Evolutionary conservation across 2,329 filamentous ascomycete species (phyloP).

Genomic region (Penicillium sp.): DNA sequence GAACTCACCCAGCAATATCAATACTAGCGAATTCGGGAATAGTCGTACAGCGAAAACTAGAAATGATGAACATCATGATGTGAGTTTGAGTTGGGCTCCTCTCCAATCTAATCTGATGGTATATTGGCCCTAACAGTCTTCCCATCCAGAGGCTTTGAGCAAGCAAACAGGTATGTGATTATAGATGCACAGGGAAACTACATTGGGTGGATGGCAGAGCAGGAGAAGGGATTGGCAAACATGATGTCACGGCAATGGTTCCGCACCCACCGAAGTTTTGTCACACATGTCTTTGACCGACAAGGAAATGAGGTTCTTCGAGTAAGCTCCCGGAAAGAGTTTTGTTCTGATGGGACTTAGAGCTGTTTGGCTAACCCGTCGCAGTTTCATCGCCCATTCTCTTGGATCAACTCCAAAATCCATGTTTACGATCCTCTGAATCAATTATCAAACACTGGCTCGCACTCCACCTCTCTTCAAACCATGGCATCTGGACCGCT

Average conservation of each 20-base stretch:
- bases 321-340: constrained; percentile 29
- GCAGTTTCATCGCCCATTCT: constrained; percentile 62
- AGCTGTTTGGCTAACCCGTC: constrained; percentile 9
- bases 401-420: constrained; percentile 62
- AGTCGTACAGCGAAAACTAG: constrained; percentile 62
- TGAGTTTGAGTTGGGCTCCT: constrained; percentile 24
- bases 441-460: constrained; percentile 31
- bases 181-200: constrained; percentile 64
- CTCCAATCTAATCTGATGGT: not conserved
- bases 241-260: constrained; percentile 60
- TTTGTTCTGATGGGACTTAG: not conserved
- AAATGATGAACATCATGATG: constrained; percentile 65
- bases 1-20: constrained; percentile 57
- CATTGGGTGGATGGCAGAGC: constrained; percentile 64
- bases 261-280: constrained; percentile 62
- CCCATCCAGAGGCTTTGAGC: constrained; percentile 56
- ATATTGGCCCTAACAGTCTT: constrained; percentile 4
- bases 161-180: constrained; percentile 65
- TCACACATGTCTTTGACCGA: constrained; percentile 63
- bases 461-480: constrained; percentile 46
- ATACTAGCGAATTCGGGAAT: constrained; percentile 62
- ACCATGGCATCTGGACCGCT: constrained; percentile 46
- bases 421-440: constrained; percentile 56
- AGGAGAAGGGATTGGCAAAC: constrained; percentile 58
- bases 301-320: constrained; percentile 60